Conservation (phyloP, 2,329 filamentous ascomycete genomes). For the Emmonsiellopsis sp. region DNA sequence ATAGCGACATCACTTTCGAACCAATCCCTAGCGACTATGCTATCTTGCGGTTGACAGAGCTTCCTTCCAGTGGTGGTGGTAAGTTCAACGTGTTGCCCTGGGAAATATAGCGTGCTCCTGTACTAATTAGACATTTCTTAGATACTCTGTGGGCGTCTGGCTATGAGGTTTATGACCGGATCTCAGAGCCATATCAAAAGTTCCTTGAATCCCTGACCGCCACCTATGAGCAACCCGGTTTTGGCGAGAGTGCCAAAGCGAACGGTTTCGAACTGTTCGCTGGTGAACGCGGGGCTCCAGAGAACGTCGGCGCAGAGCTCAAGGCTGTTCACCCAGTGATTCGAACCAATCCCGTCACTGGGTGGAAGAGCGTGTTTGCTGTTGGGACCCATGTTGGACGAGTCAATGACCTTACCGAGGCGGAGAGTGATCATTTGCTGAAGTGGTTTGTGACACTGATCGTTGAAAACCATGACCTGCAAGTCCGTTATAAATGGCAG, state of each 20-base stretch:
- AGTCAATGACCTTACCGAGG: constrained; percentile 25
- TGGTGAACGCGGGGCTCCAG: constrained; percentile 40
- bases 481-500: constrained; percentile 31
- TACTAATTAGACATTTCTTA: constrained; percentile 1
- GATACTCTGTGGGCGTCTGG: constrained; percentile 39
- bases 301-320: constrained; percentile 48
- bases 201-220: constrained; percentile 34
- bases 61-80: constrained; percentile 36
- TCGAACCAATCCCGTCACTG: constrained; percentile 45
- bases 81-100: background rate
- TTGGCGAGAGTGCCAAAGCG: constrained; percentile 22
- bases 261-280: constrained; percentile 23
- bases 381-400: constrained; percentile 22
- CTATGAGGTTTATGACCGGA: constrained; percentile 36
- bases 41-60: constrained; percentile 36
- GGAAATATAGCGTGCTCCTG: background rate
- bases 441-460: constrained; percentile 29
- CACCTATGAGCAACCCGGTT: constrained; percentile 24
- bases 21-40: constrained; percentile 40
- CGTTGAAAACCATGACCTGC: constrained; percentile 34
- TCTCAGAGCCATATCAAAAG: constrained; percentile 27
- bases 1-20: constrained; percentile 44
- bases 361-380: constrained; percentile 32
- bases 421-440: constrained; percentile 25
- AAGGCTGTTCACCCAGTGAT: constrained; percentile 35